Evolutionary conservation across 139 green algal genomes (phyloP).

Genomic region (Pleodorina starrii): DNA sequence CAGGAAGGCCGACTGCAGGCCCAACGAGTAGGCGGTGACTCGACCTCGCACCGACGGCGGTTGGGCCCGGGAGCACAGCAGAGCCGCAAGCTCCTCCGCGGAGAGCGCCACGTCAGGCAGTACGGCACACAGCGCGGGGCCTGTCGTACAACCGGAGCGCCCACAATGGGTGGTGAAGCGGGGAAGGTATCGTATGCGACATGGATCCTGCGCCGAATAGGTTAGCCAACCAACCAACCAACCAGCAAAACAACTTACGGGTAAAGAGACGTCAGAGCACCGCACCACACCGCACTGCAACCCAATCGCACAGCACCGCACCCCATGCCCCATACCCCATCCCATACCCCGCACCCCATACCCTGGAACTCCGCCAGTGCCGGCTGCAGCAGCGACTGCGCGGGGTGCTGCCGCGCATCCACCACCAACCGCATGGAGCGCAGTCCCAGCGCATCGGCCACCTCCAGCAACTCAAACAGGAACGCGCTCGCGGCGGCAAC

Average conservation of each 20-base stretch:
- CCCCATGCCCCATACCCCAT: too few relatives aligned
- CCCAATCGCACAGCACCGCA: too few relatives aligned
- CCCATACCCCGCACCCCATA: neutral
- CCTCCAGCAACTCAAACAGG: constrained; percentile 72
- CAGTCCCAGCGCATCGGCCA: constrained; percentile 67
- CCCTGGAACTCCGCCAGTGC: constrained; percentile 72
- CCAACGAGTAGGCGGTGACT: constrained; percentile 56
- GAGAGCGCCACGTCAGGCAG: constrained; percentile 62
- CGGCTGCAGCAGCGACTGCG: constrained; percentile 72
- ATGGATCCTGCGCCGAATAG: too few relatives aligned
- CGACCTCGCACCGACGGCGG: constrained; percentile 1
- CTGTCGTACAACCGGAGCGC: constrained; percentile 42
- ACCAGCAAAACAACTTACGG: too few relatives aligned
- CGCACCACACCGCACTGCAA: too few relatives aligned
- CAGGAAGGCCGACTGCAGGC: constrained; percentile 61
- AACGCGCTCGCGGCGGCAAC: constrained; percentile 35
- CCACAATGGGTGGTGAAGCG: too few relatives aligned
- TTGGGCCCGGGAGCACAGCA: constrained; percentile 35
- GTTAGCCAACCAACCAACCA: too few relatives aligned
- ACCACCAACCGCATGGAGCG: constrained; percentile 61
- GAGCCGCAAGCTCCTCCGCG: constrained; percentile 57
- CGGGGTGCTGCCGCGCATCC: constrained; percentile 62
- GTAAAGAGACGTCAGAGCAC: too few relatives aligned
- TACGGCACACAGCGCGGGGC: constrained; percentile 74
- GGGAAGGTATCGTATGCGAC: too few relatives aligned